Conservation (phyloP, 2,329 filamentous ascomycete genomes). For the Didymella pomorum region DNA sequence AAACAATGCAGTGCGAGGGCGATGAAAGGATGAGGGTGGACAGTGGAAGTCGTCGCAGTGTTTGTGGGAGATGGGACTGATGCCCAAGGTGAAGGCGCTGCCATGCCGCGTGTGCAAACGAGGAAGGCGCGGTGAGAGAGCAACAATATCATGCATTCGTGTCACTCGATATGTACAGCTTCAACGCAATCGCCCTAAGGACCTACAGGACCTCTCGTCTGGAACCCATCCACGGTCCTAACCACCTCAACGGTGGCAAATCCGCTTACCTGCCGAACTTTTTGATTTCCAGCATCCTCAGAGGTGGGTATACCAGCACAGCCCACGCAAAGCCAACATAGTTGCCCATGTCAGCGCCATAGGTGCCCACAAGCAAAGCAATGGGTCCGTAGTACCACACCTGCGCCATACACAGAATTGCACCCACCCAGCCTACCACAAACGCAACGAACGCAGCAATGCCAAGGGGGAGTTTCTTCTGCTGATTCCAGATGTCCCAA, state of each 20-base stretch:
- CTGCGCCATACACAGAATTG: constrained; percentile 73
- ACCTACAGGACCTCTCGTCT: background rate
- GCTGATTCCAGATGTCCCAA: constrained; percentile 69
- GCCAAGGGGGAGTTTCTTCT: constrained; percentile 66
- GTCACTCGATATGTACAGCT: too few species aligned
- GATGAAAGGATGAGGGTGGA: background rate
- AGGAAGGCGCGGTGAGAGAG: background rate
- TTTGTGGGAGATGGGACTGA: background rate
- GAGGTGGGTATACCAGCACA: constrained; percentile 63
- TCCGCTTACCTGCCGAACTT: constrained; percentile 55
- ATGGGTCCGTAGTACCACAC: constrained; percentile 73
- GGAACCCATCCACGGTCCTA: background rate
- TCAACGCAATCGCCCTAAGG: background rate
- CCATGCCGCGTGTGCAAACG: background rate
- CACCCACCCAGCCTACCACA: constrained; percentile 69
- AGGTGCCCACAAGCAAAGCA: constrained; percentile 64
- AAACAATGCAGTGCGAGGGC: background rate
- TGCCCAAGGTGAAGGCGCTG: constrained; percentile 8
- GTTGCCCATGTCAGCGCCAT: constrained; percentile 68
- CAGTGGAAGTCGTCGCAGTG: background rate
- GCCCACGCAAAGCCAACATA: constrained; percentile 69
- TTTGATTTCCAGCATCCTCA: constrained; percentile 62
- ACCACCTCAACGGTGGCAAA: background rate
- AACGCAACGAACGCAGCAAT: constrained; percentile 69
- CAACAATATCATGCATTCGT: background rate